phyloP scores from a whole-genome alignment of 2,329 filamentous ascomycete genomes.

The Rhynchosporium graminicola region DNA sequence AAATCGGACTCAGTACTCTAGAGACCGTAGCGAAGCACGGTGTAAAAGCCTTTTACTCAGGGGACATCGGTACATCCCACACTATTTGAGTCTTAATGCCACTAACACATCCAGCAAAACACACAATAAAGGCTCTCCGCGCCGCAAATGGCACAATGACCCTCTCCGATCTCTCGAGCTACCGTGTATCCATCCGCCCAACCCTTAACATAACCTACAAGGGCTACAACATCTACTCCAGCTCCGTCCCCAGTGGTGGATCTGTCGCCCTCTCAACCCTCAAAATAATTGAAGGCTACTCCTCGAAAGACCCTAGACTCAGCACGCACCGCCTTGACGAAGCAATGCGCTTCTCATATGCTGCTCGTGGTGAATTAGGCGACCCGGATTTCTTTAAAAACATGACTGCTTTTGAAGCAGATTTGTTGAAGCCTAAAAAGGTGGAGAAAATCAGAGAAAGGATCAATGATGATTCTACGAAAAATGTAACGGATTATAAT shows the following conservation, averaged over 20 bases:
- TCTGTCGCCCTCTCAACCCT: constrained; percentile 66
- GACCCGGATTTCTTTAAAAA: constrained; percentile 75
- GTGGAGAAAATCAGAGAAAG: constrained; percentile 60
- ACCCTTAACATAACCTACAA: constrained; percentile 66
- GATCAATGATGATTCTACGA: constrained; percentile 72
- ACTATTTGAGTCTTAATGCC: neutral
- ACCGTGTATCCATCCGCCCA: constrained; percentile 65
- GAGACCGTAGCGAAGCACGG: constrained; percentile 62
- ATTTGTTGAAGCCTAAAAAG: constrained; percentile 64
- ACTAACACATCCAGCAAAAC: constrained; percentile 47
- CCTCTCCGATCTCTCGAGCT: constrained; percentile 61
- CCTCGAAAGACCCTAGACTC: constrained; percentile 54
- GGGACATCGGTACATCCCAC: constrained; percentile 47
- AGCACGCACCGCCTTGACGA: constrained; percentile 84
- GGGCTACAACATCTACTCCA: constrained; percentile 68
- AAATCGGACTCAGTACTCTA: constrained; percentile 48
- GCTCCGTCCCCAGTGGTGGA: constrained; percentile 76
- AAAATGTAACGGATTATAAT: constrained; percentile 73
- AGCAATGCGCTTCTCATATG: constrained; percentile 88
- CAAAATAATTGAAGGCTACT: constrained; percentile 75
- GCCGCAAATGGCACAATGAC: constrained; percentile 67
- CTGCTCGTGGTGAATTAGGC: constrained; percentile 73
- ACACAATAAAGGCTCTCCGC: constrained; percentile 60
- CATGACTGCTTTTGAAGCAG: constrained; percentile 62
- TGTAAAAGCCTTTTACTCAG: constrained; percentile 62